Base-by-base conservation (phyloP, 495 filamentous ascomycete species). In the Xylaria telfairii region DNA sequence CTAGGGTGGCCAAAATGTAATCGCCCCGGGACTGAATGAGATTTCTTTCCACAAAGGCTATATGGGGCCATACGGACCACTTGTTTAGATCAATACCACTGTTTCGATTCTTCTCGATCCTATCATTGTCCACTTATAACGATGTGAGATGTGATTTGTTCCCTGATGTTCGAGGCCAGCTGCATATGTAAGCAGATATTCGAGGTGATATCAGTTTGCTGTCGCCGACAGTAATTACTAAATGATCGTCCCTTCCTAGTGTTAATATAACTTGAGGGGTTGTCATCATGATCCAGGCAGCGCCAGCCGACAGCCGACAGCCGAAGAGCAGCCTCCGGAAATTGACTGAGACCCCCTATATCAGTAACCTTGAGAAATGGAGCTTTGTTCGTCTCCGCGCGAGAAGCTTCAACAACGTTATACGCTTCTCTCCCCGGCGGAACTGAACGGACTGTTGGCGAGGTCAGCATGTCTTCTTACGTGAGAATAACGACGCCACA, bases 1-100 rank as follows among this genome's bases (percentile, higher is more conserved):
- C 41, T 65, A 74, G 73, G 67, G 73, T 75, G 70, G 75, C 73
- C 54, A 75, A 61, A 61, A 75, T 75, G 21, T 74, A 72, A 75
- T 74, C 47, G 61, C 68, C 49, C 59, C 41, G 47, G 61, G 24
- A 56, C 13, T 32, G 47, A 57, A 70, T 64, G 49, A 70, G 37
- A 60, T 42, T 64, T 46, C 42, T 46, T 62, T 61, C 32, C 42
- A 21, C 65, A 64, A 64, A 34, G 59, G 39, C 49, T 63, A 46
- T 65, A 65, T 59, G 26, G 60, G 57, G 57, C 65, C 57, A 63
- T 56, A 65, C 30, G 61, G 59, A 65, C 60, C 68, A 59, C 68
- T 70, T 70, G 47, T 54, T 70, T 59, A 64, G 68, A 70, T 65
- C 19, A 70, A 70, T 70, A 70, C 68, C 68, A 70, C 51, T 70